Evolutionary conservation across 2,329 filamentous ascomycete species (phyloP).

Genomic region (Fusarium sp.): DNA sequence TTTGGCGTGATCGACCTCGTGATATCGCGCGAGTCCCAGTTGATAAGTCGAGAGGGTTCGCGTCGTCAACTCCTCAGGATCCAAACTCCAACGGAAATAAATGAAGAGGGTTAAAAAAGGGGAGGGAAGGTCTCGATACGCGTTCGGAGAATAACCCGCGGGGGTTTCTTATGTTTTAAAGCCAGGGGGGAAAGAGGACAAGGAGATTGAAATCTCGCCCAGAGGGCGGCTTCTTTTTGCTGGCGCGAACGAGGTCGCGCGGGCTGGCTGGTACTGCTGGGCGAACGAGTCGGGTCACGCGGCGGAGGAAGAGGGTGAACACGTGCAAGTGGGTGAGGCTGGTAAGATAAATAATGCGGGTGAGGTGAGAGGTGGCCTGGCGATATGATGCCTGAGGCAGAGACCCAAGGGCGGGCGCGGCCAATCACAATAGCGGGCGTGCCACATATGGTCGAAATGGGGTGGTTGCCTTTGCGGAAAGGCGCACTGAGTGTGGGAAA

Average conservation of each 20-base stretch:
- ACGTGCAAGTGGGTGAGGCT: conserved; percentile 55
- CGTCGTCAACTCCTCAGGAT: not conserved
- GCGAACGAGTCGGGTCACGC: conserved; percentile 52
- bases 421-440: conserved; percentile 34
- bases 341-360: conserved; percentile 50
- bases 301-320: conserved; percentile 52
- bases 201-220: conserved; percentile 32
- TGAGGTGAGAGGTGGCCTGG: conserved; percentile 11
- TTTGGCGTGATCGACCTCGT: conserved; percentile 61
- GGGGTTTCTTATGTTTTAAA: conserved; percentile 45
- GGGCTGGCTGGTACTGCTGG: conserved; percentile 29
- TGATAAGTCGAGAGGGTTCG: conserved; percentile 43
- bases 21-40: conserved; percentile 56
- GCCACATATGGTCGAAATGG: conserved; percentile 40
- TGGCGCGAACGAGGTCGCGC: conserved; percentile 25
- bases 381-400: conserved; percentile 40
- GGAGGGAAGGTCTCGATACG: conserved; percentile 24
- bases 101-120: not conserved
- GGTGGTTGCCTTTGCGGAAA: conserved; percentile 32
- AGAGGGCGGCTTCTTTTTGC: conserved; percentile 23
- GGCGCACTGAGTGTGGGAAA: conserved; percentile 31
- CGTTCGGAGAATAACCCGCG: conserved; percentile 31
- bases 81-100: conserved; percentile 22
- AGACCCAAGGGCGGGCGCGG: conserved; percentile 10
- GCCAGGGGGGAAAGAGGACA: conserved; percentile 35